phyloP scores from a whole-genome alignment of 169 alveolate species.

The Babesia sp. region DNA sequence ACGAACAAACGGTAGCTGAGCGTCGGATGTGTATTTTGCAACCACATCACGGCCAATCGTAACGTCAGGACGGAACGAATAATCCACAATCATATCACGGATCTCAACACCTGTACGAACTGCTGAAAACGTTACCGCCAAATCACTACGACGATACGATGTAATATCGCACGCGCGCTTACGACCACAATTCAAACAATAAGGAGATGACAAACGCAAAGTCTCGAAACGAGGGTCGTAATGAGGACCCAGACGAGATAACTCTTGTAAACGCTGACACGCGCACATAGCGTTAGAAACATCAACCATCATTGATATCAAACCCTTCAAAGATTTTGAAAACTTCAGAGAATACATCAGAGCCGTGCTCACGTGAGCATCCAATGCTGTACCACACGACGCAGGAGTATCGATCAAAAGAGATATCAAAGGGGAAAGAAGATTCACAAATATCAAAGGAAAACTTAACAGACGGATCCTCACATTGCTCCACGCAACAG shows the following conservation, averaged over 20 bases:
- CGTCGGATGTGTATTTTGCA: neutral
- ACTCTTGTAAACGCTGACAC: conserved; percentile 46
- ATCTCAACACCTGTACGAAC: conserved; percentile 15
- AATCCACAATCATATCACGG: conserved; percentile 5
- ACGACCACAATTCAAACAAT: neutral
- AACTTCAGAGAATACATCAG: conserved; percentile 57
- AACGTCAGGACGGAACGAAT: neutral
- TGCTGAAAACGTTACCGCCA: neutral
- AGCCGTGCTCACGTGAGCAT: conserved; percentile 49
- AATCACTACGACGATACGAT: neutral
- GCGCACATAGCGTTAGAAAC: conserved; percentile 59
- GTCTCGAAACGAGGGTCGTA: conserved; percentile 2
- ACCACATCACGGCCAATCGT: neutral
- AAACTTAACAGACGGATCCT: conserved; percentile 47
- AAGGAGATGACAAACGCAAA: neutral
- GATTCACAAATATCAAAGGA: conserved; percentile 49
- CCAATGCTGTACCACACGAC: conserved; percentile 8
- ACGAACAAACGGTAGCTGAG: neutral
- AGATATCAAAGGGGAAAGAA: conserved; percentile 45
- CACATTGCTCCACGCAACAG: conserved; percentile 62
- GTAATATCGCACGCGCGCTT: neutral
- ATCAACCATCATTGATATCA: conserved; percentile 44
- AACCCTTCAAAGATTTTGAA: conserved; percentile 35
- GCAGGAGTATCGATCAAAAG: neutral
- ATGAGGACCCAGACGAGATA: conserved; percentile 1